These are phyloP conservation scores for Clitocybe nebularis DNA, from an alignment of 1,284 basidiomycete species.

Conservation along the genomic window DNA sequence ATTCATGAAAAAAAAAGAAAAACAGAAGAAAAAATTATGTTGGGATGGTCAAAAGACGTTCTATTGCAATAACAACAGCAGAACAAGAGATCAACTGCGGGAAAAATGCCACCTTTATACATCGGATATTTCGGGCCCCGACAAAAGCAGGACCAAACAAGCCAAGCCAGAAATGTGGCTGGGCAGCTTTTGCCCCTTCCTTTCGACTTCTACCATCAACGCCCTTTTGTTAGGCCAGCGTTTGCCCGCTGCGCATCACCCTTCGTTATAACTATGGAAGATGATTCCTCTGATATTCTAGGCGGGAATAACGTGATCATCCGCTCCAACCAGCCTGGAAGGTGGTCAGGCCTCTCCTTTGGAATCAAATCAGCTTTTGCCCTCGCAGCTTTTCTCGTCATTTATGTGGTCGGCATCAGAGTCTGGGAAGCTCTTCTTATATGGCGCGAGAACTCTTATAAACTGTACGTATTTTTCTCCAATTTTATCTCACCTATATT, in stretches of 20 bases:
- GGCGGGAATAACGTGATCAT: constrained; percentile 46
- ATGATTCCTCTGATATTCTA: constrained; percentile 63
- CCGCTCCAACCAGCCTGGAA: constrained; percentile 25
- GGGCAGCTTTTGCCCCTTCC: constrained; percentile 18
- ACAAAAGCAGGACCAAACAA: constrained; percentile 29
- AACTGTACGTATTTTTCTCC: constrained; percentile 43
- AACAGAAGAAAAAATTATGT: constrained; percentile 9
- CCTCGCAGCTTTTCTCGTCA: constrained; percentile 28
- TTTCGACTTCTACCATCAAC: constrained; percentile 31
- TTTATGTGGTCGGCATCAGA: constrained; percentile 35
- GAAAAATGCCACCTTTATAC: constrained; percentile 16
- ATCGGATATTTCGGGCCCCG: constrained; percentile 20
- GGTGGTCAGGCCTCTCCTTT: constrained; percentile 31
- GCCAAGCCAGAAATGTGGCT: constrained; percentile 22
- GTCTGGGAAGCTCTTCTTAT: constrained; percentile 40
- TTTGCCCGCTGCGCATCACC: constrained; percentile 20
- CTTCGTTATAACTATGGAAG: constrained; percentile 41
- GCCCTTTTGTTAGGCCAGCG: constrained; percentile 27
- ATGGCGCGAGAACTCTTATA: constrained; percentile 56
- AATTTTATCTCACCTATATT: constrained; percentile 8
- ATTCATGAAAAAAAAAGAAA: constrained; percentile 12
- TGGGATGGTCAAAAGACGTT: constrained; percentile 10
- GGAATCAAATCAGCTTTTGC: constrained; percentile 31
- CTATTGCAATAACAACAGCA: constrained; percentile 14
- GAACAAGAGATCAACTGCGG: constrained; percentile 15